These are phyloP conservation scores for Striga hermonthica DNA, from an alignment of 305 asterid species.

Conservation along the genomic window DNA sequence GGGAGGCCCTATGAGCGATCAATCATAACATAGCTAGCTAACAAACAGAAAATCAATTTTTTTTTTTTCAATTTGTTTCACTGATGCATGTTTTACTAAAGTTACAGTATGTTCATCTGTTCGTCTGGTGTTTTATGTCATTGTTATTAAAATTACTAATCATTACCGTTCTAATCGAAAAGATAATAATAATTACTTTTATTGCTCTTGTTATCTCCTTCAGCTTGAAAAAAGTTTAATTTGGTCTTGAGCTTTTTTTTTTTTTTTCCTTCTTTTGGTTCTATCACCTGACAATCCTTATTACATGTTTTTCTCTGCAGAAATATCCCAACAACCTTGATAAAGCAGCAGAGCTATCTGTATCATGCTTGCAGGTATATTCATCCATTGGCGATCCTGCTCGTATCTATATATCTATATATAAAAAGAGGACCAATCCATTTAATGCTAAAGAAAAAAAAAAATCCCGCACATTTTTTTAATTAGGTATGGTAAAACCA, in stretches of 20 bases:
- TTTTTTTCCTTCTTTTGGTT: too few species aligned
- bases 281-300: too few species aligned
- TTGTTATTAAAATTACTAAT: conserved; percentile 20
- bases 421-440: too few species aligned
- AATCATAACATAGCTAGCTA: conserved; percentile 12
- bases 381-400: neutral
- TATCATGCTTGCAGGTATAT: conserved; percentile 86
- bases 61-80: conserved; percentile 1
- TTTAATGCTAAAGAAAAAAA: too few species aligned
- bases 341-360: conserved; percentile 87
- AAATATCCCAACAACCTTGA: conserved; percentile 78
- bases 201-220: neutral
- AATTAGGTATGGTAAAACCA: too few species aligned
- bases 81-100: conserved; percentile 11
- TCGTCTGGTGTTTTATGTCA: conserved; percentile 1
- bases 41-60: neutral
- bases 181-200: neutral
- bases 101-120: conserved; percentile 11
- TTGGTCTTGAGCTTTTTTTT: conserved; percentile 22
- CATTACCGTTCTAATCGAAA: conserved; percentile 23
- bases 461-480: too few species aligned
- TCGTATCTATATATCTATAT: too few species aligned
- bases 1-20: neutral
- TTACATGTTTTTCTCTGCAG: conserved; percentile 36
- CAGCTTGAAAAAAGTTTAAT: conserved; percentile 26